A percentile compares a stretch with the other conserved stretches of the same genome.
Evolutionary conservation across 805 yeast genomes (phyloP).

Genomic region (Huiozyma sinensis): DNA sequence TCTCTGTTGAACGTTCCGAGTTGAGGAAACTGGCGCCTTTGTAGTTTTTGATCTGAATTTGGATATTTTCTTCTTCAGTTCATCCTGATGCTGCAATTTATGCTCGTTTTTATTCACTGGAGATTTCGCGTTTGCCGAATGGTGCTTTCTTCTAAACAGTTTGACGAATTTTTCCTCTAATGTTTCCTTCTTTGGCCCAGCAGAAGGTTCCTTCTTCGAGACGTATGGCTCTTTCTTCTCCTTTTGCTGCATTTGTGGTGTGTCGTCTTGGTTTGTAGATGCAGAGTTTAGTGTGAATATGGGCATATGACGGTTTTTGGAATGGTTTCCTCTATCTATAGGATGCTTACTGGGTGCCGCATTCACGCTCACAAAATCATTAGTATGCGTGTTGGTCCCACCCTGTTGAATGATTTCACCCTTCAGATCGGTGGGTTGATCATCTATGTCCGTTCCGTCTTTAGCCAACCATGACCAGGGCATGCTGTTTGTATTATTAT

Average conservation of each 20-base stretch:
- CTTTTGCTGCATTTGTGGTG: background rate
- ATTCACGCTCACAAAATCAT: slow-evolving; percentile 6
- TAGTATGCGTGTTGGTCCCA: too few species aligned
- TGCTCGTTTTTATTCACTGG: slow-evolving; percentile 1
- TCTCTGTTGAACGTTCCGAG: background rate
- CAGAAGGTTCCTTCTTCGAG: background rate
- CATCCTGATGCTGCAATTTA: slow-evolving; percentile 1
- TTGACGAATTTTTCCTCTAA: slow-evolving; percentile 19
- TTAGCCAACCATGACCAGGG: too few species aligned
- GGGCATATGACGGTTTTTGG: background rate
- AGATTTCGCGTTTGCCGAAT: slow-evolving; percentile 5
- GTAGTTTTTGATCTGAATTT: slow-evolving; percentile 3
- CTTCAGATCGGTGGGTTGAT: slow-evolving; percentile 5
- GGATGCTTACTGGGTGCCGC: slow-evolving; percentile 32
- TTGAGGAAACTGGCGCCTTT: background rate
- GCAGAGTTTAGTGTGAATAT: background rate
- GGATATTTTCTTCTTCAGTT: slow-evolving; percentile 6
- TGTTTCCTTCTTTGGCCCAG: slow-evolving; percentile 1
- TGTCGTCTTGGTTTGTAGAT: background rate
- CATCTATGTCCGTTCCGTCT: background rate
- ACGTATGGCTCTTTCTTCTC: background rate
- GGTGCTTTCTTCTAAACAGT: slow-evolving; percentile 13
- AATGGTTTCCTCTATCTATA: slow-evolving; percentile 4
- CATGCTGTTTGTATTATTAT: background rate
- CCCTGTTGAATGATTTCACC: background rate